A percentile compares a stretch with the other conserved stretches of the same genome.
phyloP scores from a whole-genome alignment of 2,329 filamentous ascomycete genomes.

The Pezicula radicicola region DNA sequence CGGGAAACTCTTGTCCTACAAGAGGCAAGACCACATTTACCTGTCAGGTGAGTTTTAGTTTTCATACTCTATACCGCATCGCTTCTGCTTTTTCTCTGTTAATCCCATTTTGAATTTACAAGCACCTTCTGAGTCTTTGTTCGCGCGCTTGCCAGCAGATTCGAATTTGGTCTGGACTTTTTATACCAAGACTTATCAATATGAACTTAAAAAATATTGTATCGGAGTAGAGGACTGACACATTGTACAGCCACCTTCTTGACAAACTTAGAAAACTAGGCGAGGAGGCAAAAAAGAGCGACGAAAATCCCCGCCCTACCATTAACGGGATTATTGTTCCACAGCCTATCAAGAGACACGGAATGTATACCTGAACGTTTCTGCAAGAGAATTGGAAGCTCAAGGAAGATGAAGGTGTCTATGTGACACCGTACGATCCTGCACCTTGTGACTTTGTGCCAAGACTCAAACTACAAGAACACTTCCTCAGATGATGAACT shows the following conservation, averaged over 20 bases:
- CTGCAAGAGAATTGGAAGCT: too few species aligned
- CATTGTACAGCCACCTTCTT: constrained; percentile 46
- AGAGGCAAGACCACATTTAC: constrained; percentile 42
- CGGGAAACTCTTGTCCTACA: neutral
- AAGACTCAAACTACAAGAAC: too few species aligned
- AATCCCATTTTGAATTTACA: neutral
- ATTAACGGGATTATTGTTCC: constrained; percentile 34
- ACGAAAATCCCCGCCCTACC: constrained; percentile 27
- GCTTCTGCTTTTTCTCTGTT: neutral
- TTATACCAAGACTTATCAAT: neutral
- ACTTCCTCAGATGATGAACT: too few species aligned
- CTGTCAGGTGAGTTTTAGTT: constrained; percentile 51
- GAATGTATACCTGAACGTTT: neutral
- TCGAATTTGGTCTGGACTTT: neutral
- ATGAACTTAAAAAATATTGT: neutral
- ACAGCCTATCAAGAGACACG: constrained; percentile 38
- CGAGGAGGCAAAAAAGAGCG: constrained; percentile 28
- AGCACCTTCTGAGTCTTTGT: too few species aligned
- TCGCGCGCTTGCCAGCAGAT: neutral
- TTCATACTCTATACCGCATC: constrained; percentile 19
- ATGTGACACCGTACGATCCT: too few species aligned
- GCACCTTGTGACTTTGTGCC: too few species aligned
- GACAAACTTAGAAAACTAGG: constrained; percentile 49
- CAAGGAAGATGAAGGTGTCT: too few species aligned
- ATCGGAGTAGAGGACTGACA: neutral